Evolutionary conservation across 257 asterid species (phyloP).

Genomic region (Penstemon eatonii): DNA sequence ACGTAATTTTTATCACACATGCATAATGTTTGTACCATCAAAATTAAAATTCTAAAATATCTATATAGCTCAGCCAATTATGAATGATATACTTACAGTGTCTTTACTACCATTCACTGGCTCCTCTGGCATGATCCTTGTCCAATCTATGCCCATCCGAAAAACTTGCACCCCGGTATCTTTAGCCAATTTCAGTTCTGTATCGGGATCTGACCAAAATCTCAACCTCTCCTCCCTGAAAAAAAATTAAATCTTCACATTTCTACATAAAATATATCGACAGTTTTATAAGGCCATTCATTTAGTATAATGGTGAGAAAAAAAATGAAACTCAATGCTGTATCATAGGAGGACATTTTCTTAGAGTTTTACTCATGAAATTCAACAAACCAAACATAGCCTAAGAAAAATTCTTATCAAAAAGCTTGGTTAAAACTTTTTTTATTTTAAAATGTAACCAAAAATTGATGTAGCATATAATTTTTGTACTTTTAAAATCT

Average conservation of each 20-base stretch:
- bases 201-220: slow-evolving; percentile 99
- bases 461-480: not conserved
- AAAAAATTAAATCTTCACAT: not conserved
- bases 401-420: not conserved
- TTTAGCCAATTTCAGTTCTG: slow-evolving; percentile 82
- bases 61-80: not conserved
- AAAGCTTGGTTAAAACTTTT: not conserved
- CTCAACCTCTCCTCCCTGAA: slow-evolving; percentile 93
- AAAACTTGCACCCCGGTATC: slow-evolving; percentile 88
- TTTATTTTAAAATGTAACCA: not conserved
- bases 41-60: not conserved
- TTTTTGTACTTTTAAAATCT: slow-evolving; percentile 5
- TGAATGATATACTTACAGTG: slow-evolving; percentile 48
- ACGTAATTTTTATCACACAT: not conserved
- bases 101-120: slow-evolving; percentile 59
- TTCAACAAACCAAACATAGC: too few relatives aligned
- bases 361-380: too few relatives aligned
- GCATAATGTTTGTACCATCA: not conserved
- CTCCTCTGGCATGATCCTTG: slow-evolving; percentile 91
- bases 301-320: too few relatives aligned
- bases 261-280: too few relatives aligned
- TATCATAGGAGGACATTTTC: too few relatives aligned
- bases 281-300: too few relatives aligned
- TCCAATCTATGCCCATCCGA: slow-evolving; percentile 97
- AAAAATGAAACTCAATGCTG: too few relatives aligned